phyloP scores from a whole-genome alignment of 2,329 filamentous ascomycete genomes.

The Knoxdaviesia capensis region DNA sequence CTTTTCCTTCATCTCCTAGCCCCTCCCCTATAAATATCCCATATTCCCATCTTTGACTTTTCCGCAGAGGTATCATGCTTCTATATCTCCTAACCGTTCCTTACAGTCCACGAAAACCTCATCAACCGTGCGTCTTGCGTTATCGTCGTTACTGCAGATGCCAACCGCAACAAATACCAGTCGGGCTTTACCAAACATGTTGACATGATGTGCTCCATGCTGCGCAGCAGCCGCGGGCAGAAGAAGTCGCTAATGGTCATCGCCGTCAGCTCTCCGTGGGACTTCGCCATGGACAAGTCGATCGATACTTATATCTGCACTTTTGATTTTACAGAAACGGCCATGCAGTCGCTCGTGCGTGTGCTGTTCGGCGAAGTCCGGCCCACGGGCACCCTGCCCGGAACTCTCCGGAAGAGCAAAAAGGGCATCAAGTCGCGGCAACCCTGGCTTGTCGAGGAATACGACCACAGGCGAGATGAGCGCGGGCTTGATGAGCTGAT shows the following conservation, averaged over 20 bases:
- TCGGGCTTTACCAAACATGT: slow-evolving; percentile 91
- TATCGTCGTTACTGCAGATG: slow-evolving; percentile 81
- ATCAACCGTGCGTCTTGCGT: slow-evolving; percentile 78
- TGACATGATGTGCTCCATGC: slow-evolving; percentile 82
- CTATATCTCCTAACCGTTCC: background rate
- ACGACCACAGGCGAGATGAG: slow-evolving; percentile 59
- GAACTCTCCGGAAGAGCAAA: slow-evolving; percentile 70
- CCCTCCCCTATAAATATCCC: background rate
- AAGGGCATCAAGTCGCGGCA: slow-evolving; percentile 78
- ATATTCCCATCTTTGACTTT: slow-evolving; percentile 3
- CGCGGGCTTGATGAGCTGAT: slow-evolving; percentile 58
- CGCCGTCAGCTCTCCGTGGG: slow-evolving; percentile 85
- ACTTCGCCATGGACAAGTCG: slow-evolving; percentile 80
- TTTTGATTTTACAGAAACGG: slow-evolving; percentile 89
- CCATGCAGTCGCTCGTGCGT: slow-evolving; percentile 65
- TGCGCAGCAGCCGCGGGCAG: slow-evolving; percentile 46
- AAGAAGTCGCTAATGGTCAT: slow-evolving; percentile 84
- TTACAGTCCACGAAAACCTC: slow-evolving; percentile 63
- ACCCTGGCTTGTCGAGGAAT: slow-evolving; percentile 85
- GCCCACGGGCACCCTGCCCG: slow-evolving; percentile 38
- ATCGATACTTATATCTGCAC: slow-evolving; percentile 91
- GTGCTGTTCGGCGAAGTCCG: slow-evolving; percentile 60
- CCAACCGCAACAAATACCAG: slow-evolving; percentile 85
- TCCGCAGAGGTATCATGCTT: too few relatives aligned
- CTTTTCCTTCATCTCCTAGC: background rate